Conservation (phyloP, 2,329 filamentous ascomycete species). For the Scolecobasidium constrictum region DNA sequence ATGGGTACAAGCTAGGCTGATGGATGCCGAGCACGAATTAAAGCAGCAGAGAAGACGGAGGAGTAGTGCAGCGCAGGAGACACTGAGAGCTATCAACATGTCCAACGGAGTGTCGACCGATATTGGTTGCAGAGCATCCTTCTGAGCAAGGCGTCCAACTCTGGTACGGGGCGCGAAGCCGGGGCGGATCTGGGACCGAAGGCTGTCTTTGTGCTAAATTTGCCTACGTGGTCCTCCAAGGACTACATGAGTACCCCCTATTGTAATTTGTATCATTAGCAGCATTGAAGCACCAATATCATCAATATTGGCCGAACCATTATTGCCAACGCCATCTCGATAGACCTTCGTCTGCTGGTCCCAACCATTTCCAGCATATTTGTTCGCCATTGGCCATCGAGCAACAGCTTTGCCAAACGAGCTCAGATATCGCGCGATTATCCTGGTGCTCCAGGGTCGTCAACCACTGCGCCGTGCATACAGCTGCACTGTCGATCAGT, state of each 20-base stretch:
- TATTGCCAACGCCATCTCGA: no score
- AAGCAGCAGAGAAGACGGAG: slow-evolving; percentile 27
- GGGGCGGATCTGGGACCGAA: background rate
- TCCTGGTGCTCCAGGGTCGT: background rate
- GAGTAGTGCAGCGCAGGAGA: slow-evolving; percentile 5
- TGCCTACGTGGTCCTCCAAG: background rate
- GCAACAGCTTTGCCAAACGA: background rate
- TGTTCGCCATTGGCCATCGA: background rate
- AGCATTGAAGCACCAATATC: background rate
- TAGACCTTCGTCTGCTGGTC: no score
- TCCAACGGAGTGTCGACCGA: background rate
- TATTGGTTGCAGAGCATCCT: background rate
- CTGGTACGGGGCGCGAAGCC: background rate
- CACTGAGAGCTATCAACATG: slow-evolving; percentile 2
- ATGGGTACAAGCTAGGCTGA: slow-evolving; percentile 42
- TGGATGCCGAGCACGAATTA: slow-evolving; percentile 43
- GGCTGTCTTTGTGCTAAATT: background rate
- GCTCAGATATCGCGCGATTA: background rate
- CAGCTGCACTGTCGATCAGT: background rate
- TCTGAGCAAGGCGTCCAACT: background rate
- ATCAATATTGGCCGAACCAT: no score
- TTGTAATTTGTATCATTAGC: background rate
- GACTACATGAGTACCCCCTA: background rate
- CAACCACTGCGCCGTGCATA: background rate
- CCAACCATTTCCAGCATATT: background rate